Evolutionary conservation across 371 early-diverging fungal species (phyloP).

Genomic region (Saksenaea vasiformis): DNA sequence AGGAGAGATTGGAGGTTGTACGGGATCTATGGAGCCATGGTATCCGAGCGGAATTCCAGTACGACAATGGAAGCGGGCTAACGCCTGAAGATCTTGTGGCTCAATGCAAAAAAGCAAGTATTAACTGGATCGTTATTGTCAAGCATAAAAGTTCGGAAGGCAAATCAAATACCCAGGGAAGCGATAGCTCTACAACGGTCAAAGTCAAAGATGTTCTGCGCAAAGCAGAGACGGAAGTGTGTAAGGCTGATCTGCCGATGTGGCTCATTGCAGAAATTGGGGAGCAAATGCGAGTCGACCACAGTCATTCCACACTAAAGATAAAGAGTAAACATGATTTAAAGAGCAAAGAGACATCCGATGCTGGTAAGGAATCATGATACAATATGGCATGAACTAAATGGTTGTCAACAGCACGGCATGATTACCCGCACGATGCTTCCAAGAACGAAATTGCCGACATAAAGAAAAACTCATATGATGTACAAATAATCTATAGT

Average conservation of each 20-base stretch:
- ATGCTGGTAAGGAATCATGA: slow-evolving; percentile 35
- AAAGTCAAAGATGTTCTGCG: slow-evolving; percentile 76
- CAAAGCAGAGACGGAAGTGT: slow-evolving; percentile 66
- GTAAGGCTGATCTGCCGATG: slow-evolving; percentile 51
- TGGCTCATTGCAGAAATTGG: slow-evolving; percentile 68
- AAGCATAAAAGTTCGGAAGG: slow-evolving; percentile 58
- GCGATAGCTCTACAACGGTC: slow-evolving; percentile 49
- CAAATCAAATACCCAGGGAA: slow-evolving; percentile 21
- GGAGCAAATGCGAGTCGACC: slow-evolving; percentile 65
- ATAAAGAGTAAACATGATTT: slow-evolving; percentile 57
- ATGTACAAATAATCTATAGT: slow-evolving; percentile 47
- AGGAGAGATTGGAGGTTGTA: slow-evolving; percentile 72
- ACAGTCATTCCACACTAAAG: slow-evolving; percentile 44
- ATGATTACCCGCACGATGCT: slow-evolving; percentile 38
- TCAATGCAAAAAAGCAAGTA: slow-evolving; percentile 69
- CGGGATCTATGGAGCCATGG: slow-evolving; percentile 75
- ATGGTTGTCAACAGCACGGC: slow-evolving; percentile 19
- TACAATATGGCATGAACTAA: background rate
- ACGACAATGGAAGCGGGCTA: slow-evolving; percentile 66
- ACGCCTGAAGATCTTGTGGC: slow-evolving; percentile 67
- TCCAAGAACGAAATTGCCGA: slow-evolving; percentile 35
- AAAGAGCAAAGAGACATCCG: slow-evolving; percentile 49
- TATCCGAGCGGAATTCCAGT: slow-evolving; percentile 76
- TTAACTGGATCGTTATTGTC: slow-evolving; percentile 81
- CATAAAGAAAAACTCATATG: slow-evolving; percentile 35